Evolutionary conservation across 306 rosid genomes (phyloP).

Genomic region (Quercus variabilis): DNA sequence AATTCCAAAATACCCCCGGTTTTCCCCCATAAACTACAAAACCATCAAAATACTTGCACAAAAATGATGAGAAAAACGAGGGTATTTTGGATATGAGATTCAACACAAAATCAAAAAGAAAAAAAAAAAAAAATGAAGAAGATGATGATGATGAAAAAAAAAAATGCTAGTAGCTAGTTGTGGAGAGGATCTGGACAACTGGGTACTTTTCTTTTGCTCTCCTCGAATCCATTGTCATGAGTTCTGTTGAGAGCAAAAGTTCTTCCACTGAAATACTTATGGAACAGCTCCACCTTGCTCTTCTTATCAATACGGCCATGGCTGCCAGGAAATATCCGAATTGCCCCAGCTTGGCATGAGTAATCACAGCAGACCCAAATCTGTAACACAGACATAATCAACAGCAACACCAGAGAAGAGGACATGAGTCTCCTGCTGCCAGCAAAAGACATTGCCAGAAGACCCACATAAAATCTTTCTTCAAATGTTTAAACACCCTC

Average conservation of each 20-base stretch:
- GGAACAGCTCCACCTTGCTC: conserved; percentile 43
- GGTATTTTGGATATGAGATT: conserved; percentile 62
- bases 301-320: conserved; percentile 5
- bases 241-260: conserved; percentile 31
- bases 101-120: conserved; percentile 15
- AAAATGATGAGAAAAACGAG: conserved; percentile 66
- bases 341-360: conserved; percentile 49
- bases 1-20: conserved; percentile 83
- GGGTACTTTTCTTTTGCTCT: conserved; percentile 75
- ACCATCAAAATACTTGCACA: neutral
- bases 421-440: conserved; percentile 43
- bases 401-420: conserved; percentile 24
- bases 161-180: conserved; percentile 48
- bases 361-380: conserved; percentile 42
- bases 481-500: conserved; percentile 5
- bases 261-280: conserved; percentile 48
- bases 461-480: conserved; percentile 35
- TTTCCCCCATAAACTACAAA: conserved; percentile 52
- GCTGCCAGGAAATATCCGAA: conserved; percentile 41
- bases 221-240: conserved; percentile 38
- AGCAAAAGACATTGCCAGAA: conserved; percentile 52
- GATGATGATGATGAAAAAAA: neutral
- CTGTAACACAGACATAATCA: conserved; percentile 34
- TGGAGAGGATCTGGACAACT: conserved; percentile 99
- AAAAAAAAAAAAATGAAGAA: neutral